A percentile compares a stretch with the other conserved stretches of the same genome.
phyloP scores from a whole-genome alignment of 1,284 basidiomycete genomes.

The Ceratobasidium sp. region DNA sequence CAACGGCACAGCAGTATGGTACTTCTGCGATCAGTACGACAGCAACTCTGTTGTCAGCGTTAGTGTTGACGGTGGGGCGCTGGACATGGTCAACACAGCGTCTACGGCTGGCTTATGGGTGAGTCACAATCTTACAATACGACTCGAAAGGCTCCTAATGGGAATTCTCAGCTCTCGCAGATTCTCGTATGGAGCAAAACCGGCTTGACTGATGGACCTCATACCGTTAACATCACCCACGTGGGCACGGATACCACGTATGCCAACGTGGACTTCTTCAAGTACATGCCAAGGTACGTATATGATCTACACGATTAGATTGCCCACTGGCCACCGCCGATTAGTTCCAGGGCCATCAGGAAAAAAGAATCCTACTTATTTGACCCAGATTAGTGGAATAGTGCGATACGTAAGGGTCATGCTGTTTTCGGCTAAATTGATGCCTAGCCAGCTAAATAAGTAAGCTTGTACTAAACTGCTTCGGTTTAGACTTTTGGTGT shows the following conservation, averaged over 20 bases:
- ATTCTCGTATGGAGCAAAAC: slow-evolving; percentile 14
- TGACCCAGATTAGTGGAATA: no score
- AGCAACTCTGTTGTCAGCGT: not conserved
- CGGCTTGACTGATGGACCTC: not conserved
- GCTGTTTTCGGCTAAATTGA: no score
- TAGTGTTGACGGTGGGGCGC: slow-evolving; percentile 18
- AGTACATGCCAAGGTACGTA: slow-evolving; percentile 16
- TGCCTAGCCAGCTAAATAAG: no score
- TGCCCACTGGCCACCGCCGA: not conserved
- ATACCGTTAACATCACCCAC: slow-evolving; percentile 5
- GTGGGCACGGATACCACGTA: not conserved
- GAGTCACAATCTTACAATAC: not conserved
- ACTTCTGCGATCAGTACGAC: slow-evolving; percentile 12
- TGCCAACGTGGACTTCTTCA: slow-evolving; percentile 20
- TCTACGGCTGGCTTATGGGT: not conserved
- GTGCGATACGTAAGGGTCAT: no score
- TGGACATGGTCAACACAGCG: not conserved
- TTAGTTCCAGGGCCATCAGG: no score
- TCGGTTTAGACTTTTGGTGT: no score
- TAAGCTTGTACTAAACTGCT: no score
- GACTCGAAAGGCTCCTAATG: no score
- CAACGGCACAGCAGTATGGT: slow-evolving; percentile 24
- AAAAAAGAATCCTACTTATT: no score
- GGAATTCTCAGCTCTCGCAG: not conserved
- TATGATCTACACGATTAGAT: no score